Evolutionary conservation across 495 filamentous ascomycete species (phyloP).

Genomic region (Rhypophila decipiens): DNA sequence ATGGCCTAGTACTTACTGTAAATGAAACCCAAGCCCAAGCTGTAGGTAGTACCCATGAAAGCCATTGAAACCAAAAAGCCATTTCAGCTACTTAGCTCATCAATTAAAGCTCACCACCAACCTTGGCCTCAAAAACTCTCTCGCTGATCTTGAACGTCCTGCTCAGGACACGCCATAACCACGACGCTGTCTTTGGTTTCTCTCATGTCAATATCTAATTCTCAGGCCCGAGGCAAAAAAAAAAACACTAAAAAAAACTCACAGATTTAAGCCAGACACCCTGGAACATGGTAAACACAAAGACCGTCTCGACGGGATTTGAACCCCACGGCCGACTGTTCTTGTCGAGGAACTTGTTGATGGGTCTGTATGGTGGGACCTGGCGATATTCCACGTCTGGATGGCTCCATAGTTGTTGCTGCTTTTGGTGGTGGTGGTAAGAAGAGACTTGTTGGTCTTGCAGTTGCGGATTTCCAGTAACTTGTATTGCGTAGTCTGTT

Average conservation of each 20-base stretch:
- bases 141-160: constrained; percentile 41
- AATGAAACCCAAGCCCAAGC: too few species aligned
- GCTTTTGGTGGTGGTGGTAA: not conserved
- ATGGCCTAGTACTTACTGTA: too few species aligned
- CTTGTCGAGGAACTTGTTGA: constrained; percentile 39
- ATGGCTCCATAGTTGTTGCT: constrained; percentile 17
- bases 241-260: constrained; percentile 15
- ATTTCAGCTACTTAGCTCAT: too few species aligned
- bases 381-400: constrained; percentile 36
- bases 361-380: constrained; percentile 43
- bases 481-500: too few species aligned
- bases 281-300: constrained; percentile 47
- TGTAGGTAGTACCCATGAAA: too few species aligned
- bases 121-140: constrained; percentile 38
- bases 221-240: too few species aligned
- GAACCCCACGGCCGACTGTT: constrained; percentile 35
- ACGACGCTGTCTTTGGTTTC: constrained; percentile 5
- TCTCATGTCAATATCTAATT: not conserved
- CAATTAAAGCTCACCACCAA: constrained; percentile 46
- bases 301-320: constrained; percentile 36
- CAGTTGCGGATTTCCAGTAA: too few species aligned
- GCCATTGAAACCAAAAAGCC: too few species aligned
- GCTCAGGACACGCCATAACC: constrained; percentile 15
- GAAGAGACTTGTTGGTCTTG: constrained; percentile 2
- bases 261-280: constrained; percentile 49